Conservation (phyloP, 2,329 filamentous ascomycete species). For the Aspergillus unguis region DNA sequence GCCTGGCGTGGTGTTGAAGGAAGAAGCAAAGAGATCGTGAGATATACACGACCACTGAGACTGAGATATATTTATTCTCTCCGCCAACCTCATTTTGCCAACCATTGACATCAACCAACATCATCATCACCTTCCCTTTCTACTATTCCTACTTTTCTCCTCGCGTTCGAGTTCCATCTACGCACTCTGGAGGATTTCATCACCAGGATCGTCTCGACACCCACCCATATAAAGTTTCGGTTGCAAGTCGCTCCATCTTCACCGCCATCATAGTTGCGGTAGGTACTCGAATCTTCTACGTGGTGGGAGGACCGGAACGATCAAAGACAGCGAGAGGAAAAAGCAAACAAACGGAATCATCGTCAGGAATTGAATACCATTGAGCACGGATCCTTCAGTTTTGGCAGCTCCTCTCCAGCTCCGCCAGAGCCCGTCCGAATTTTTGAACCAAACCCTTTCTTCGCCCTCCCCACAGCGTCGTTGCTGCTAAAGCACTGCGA, state of each 20-base stretch:
- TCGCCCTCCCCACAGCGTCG: constrained; percentile 6
- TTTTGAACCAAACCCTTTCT: constrained; percentile 3
- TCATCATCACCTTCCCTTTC: neutral
- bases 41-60: no score
- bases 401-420: constrained; percentile 1
- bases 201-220: neutral
- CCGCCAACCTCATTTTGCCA: neutral
- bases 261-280: constrained; percentile 4
- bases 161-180: neutral
- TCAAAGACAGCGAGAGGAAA: constrained; percentile 1
- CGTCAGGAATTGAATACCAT: constrained; percentile 5
- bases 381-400: neutral
- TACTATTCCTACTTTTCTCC: neutral
- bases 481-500: constrained; percentile 1
- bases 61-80: no score
- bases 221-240: constrained; percentile 5
- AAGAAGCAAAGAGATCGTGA: no score
- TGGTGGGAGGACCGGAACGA: neutral
- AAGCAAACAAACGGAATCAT: constrained; percentile 3
- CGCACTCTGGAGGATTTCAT: neutral
- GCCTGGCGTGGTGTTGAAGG: no score
- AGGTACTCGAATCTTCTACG: neutral
- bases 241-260: constrained; percentile 2
- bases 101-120: neutral
- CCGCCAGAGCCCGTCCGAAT: neutral